Conservation (phyloP, 805 yeast species). For the Ogataea sp. region DNA sequence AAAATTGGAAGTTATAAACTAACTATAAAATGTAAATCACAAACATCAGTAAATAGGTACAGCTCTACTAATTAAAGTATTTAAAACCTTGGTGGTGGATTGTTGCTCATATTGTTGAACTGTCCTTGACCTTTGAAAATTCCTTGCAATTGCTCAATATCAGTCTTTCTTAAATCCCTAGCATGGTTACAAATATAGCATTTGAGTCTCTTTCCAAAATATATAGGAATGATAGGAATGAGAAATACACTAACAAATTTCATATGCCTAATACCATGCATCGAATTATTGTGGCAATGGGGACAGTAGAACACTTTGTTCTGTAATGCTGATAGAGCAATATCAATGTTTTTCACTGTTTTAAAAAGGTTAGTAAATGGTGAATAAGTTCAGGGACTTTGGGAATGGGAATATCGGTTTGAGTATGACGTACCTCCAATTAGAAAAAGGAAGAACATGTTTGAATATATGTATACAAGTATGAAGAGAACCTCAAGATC, state of each 20-base stretch:
- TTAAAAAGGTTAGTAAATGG: conserved; percentile 1
- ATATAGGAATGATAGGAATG: conserved; percentile 19
- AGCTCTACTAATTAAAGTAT: too few relatives aligned
- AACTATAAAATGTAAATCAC: too few relatives aligned
- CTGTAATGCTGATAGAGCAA: conserved; percentile 1
- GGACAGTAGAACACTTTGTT: conserved; percentile 14
- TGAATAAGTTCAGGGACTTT: too few relatives aligned
- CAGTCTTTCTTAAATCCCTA: conserved; percentile 4
- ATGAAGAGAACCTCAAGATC: too few relatives aligned
- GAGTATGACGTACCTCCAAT: conserved; percentile 11
- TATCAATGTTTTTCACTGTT: conserved; percentile 6
- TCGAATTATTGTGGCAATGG: conserved; percentile 19
- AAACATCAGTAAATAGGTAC: too few relatives aligned
- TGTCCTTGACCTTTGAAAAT: background rate
- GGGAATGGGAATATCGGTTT: too few relatives aligned
- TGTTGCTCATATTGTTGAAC: too few relatives aligned
- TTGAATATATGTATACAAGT: too few relatives aligned
- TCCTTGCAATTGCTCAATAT: conserved; percentile 1
- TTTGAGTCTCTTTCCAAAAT: conserved; percentile 13
- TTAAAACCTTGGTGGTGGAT: too few relatives aligned
- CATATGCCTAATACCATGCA: conserved; percentile 14
- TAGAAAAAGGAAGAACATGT: too few relatives aligned
- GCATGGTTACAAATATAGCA: conserved; percentile 17
- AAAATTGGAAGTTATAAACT: too few relatives aligned
- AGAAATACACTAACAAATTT: conserved; percentile 17